phyloP scores from a whole-genome alignment of 768 basidiomycete species.

The Leccinellum albellum region DNA sequence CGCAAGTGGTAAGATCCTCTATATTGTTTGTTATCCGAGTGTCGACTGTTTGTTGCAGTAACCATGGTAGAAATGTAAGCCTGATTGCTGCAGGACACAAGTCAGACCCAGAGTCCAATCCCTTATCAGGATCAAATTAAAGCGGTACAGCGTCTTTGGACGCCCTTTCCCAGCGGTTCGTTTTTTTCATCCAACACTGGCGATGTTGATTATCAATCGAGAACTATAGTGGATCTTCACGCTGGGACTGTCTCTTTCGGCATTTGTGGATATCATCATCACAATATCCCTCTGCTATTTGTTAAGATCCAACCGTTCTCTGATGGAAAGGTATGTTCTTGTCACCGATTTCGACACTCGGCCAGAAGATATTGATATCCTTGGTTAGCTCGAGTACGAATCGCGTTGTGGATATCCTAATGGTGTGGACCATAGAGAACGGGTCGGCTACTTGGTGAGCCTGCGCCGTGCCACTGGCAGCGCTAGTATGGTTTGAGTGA shows the following conservation, averaged over 20 bases:
- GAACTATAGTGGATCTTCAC: constrained; percentile 43
- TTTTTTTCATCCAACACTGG: background rate
- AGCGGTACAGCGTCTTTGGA: constrained; percentile 6
- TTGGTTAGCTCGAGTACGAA: constrained; percentile 11
- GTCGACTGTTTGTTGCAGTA: constrained; percentile 10
- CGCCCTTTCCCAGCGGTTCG: constrained; percentile 11
- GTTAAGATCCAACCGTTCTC: constrained; percentile 37
- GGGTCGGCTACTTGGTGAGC: constrained; percentile 23
- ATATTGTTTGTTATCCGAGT: background rate
- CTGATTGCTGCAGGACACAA: background rate
- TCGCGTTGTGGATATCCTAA: constrained; percentile 20
- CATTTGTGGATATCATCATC: constrained; percentile 44
- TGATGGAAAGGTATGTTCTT: constrained; percentile 31
- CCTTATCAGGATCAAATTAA: constrained; percentile 12
- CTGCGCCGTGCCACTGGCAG: background rate
- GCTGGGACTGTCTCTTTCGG: constrained; percentile 42
- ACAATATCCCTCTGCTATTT: constrained; percentile 41
- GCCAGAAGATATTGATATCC: background rate
- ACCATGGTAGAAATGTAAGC: constrained; percentile 22
- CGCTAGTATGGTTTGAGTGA: too few species aligned
- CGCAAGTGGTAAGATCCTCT: constrained; percentile 15
- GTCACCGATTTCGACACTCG: background rate
- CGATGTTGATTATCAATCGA: background rate
- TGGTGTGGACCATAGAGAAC: constrained; percentile 21
- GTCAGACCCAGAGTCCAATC: background rate